These are phyloP conservation scores for Casuarina equisetifolia DNA, from an alignment of 306 rosid genomes.

Conservation along the genomic window DNA sequence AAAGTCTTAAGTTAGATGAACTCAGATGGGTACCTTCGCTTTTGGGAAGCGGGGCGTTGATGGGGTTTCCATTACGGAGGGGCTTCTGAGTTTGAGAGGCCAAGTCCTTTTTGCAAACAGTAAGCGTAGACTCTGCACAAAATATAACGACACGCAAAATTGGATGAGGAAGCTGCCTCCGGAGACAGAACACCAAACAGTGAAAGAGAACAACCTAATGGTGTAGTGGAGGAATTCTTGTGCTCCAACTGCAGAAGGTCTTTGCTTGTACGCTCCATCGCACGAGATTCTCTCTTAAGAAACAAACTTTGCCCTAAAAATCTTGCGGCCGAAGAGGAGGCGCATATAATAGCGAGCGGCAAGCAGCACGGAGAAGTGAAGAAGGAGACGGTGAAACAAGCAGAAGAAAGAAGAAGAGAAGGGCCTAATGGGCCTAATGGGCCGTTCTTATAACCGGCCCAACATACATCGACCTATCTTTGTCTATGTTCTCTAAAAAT, in stretches of 20 bases:
- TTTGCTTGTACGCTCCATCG: constrained; percentile 62
- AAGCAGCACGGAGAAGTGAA: too few species aligned
- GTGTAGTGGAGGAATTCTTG: constrained; percentile 40
- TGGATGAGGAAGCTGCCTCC: background rate
- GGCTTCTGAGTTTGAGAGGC: constrained; percentile 28
- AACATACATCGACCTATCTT: too few species aligned
- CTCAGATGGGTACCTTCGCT: constrained; percentile 47
- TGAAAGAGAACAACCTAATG: constrained; percentile 42
- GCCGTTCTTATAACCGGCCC: too few species aligned
- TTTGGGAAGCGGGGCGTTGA: constrained; percentile 40
- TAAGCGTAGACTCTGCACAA: constrained; percentile 53
- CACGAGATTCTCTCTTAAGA: too few species aligned
- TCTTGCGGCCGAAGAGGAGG: too few species aligned
- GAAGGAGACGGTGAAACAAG: too few species aligned
- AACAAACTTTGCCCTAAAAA: too few species aligned
- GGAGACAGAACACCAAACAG: background rate
- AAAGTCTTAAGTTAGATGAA: background rate
- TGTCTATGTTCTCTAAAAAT: too few species aligned
- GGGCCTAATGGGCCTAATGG: too few species aligned
- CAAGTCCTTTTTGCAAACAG: constrained; percentile 36
- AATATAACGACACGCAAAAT: background rate
- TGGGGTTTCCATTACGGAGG: constrained; percentile 35
- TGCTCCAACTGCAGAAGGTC: constrained; percentile 72
- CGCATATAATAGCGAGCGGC: too few species aligned
- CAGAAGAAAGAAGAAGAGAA: too few species aligned